Base-by-base conservation (phyloP, 305 asterid genomes). In the Striga hermonthica region DNA sequence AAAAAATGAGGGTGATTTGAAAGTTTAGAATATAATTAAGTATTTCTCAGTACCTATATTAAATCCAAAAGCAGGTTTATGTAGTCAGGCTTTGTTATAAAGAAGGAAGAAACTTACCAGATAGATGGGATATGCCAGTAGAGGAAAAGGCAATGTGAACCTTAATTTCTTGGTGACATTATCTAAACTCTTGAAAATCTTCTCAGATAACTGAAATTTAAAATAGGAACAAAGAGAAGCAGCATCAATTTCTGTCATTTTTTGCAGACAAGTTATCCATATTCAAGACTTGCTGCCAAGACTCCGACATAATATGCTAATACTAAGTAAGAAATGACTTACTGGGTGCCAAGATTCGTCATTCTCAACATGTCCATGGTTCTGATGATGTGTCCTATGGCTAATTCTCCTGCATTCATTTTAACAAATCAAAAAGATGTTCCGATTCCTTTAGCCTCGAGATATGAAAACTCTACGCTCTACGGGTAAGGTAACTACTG, bases 301-400 rank as follows among this genome's bases (percentile, higher is more conserved):
- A 22, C 31, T 22, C 31, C 31, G 31, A 22, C 31, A 22, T 22
- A 22, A 22, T 22, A 22, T 22, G 31, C 31, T 0, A 22, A 0
- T 22, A 22, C 31, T 22, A 22, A 22, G 31, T 22, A 22, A 22
- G 31, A 22, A 22, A 22, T 22, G 31, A 22, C 31, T 22, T 22
- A 22, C 31, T 44, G 96, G 98, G 66, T 86, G 95, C 96, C 98
- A 91, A 2, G 96, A 88, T 74, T 91, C 98, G 67, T 91, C 98
- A 5, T 82, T 84, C 64, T 91, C 94, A 60, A 88, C 98, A 75
- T 91, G 86, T 6, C 98, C 98, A 77, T 91, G 98, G 74, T 91
- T 86, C 74, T 84, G 93, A 76, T 91, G 97, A 63, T 88, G 98
- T 44, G 91, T 86, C 73, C 86, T 84, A 78, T 91, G 98, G 69